A percentile compares a stretch with the other conserved stretches of the same genome.
Conservation (phyloP, 306 rosid genomes). For the Vigna mungo region DNA sequence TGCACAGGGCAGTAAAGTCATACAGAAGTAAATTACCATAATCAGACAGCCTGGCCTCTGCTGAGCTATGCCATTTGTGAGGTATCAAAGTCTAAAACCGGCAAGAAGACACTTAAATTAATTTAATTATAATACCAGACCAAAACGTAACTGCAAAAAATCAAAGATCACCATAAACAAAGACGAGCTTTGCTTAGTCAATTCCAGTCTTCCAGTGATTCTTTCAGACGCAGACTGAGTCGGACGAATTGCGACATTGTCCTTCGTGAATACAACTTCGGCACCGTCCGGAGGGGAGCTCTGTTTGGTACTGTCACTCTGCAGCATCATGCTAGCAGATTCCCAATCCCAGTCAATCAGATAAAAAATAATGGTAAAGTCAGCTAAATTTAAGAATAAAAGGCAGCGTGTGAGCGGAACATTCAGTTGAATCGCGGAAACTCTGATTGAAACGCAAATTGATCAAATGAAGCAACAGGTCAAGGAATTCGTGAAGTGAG, state of each 20-base stretch:
- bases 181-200: slow-evolving; percentile 77
- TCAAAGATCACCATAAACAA: slow-evolving; percentile 68
- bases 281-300: slow-evolving; percentile 77
- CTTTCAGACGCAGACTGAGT: slow-evolving; percentile 83
- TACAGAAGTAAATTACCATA: slow-evolving; percentile 62
- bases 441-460: slow-evolving; percentile 45
- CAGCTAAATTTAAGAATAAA: slow-evolving; percentile 20
- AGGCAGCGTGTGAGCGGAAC: neutral
- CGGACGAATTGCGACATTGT: slow-evolving; percentile 96
- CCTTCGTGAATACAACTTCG: slow-evolving; percentile 76
- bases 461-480: slow-evolving; percentile 19
- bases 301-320: slow-evolving; percentile 65
- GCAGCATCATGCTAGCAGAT: slow-evolving; percentile 73
- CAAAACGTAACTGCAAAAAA: neutral
- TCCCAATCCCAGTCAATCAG: slow-evolving; percentile 55
- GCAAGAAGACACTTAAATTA: slow-evolving; percentile 24
- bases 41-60: slow-evolving; percentile 79
- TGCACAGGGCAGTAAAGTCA: slow-evolving; percentile 22
- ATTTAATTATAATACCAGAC: no score
- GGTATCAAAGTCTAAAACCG: slow-evolving; percentile 91
- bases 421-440: slow-evolving; percentile 29
- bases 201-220: slow-evolving; percentile 86
- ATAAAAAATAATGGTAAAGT: slow-evolving; percentile 3
- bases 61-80: slow-evolving; percentile 60
- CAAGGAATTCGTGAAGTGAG: slow-evolving; percentile 24